Evolutionary conservation across 2,329 filamentous ascomycete species (phyloP), one percentile per base, ranked within the genome.

Genomic region (Colletotrichum sp.): DNA sequence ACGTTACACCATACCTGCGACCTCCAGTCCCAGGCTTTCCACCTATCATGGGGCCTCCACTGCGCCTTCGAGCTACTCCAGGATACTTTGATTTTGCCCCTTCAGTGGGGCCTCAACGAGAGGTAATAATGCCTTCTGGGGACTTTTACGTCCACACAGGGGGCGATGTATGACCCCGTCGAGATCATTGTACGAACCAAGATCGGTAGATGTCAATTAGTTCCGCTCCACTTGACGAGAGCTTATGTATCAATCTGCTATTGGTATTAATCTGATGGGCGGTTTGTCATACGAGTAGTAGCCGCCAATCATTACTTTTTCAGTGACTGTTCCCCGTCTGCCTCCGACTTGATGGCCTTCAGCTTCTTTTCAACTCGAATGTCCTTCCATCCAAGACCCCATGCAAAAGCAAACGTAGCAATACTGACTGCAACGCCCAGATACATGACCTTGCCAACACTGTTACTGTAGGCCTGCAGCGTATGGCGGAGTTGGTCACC

Each of bases 341-440:
- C 34, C 33, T 62, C 57, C 0, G 64, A 55, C 21, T 0, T 31
- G 0, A 68, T 38, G 8, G 66, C 55, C 8, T 62, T 61, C 2
- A 68, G 18, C 0, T 68, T 68, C 4, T 76, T 69, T 71, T 81
- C 82, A 76, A 84, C 83, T 43, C 86, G 83, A 34, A 88, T 80
- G 75, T 86, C 84, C 27, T 82, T 83, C 82, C 84, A 87, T 2
- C 87, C 87, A 76, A 88, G 82, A 0, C 86, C 87, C 76, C 83
- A 85, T 1, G 81, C 78, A 7, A 82, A 79, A 0, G 85, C 27
- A 27, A 87, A 82, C 66, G 79, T 76, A 5, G 66, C 76, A 27
- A 76, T 78, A 8, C 79, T 78, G 29, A 82, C 68, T 1, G 79
- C 83, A 1, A 82, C 78, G 15, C 81, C 80, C 27, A 78, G 76